A percentile compares a stretch with the other conserved stretches of the same genome.
phyloP scores from a whole-genome alignment of 2,329 filamentous ascomycete genomes.

The Grosmannia clavigera region DNA sequence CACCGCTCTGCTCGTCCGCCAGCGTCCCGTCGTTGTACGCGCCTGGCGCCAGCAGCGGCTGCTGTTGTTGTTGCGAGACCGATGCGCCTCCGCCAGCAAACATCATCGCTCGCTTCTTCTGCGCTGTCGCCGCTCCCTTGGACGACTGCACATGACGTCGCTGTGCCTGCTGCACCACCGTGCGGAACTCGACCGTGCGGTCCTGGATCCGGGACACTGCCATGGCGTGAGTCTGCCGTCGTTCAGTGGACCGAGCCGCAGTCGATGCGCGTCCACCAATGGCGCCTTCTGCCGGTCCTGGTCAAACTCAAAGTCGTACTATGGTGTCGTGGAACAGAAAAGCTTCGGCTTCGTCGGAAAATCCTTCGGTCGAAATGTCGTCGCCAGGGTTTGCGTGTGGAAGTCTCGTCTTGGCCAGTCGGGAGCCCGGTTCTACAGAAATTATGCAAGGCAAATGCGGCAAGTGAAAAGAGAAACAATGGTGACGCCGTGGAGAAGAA shows the following conservation, averaged over 20 bases:
- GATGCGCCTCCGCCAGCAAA: not conserved
- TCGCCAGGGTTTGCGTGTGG: not conserved
- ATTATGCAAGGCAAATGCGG: not conserved
- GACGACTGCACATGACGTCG: slow-evolving; percentile 56
- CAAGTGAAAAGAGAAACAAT: not conserved
- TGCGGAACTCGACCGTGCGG: slow-evolving; percentile 88
- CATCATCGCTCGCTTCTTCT: slow-evolving; percentile 33
- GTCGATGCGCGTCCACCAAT: not conserved
- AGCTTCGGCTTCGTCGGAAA: not conserved
- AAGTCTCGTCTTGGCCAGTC: not conserved
- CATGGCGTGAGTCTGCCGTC: slow-evolving; percentile 26
- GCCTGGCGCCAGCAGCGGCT: slow-evolving; percentile 51
- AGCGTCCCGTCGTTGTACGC: slow-evolving; percentile 36
- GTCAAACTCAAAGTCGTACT: not conserved
- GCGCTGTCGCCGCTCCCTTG: slow-evolving; percentile 54
- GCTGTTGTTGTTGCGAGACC: slow-evolving; percentile 18
- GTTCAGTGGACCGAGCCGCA: not conserved
- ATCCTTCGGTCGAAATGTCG: not conserved
- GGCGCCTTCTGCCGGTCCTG: not conserved
- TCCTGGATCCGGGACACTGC: slow-evolving; percentile 78
- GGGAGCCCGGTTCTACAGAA: not conserved
- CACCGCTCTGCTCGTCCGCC: slow-evolving; percentile 51
- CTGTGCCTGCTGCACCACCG: slow-evolving; percentile 78
- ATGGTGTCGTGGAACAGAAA: not conserved
- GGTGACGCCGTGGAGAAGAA: not conserved